These are phyloP conservation scores for Chaetomiaceae sp. DNA, from an alignment of 2,329 filamentous ascomycete genomes.

Conservation along the genomic window DNA sequence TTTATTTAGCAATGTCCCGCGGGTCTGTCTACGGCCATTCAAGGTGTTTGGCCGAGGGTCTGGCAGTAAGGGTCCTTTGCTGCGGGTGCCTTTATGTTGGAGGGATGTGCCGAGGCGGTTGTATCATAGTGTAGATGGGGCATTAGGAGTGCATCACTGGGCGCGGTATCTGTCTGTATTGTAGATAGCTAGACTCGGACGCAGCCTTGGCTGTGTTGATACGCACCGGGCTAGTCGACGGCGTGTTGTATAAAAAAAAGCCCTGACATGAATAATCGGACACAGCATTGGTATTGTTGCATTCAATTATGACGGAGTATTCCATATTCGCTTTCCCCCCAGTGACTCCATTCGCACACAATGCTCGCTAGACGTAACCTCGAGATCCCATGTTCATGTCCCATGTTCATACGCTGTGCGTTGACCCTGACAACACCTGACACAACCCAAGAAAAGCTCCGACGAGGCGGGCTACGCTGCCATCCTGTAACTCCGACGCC, in stretches of 20 bases:
- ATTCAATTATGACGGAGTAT: slow-evolving; percentile 3
- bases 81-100: no score
- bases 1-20: no score
- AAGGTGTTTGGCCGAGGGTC: no score
- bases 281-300: background rate
- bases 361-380: background rate
- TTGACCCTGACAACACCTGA: no score
- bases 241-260: slow-evolving; percentile 1
- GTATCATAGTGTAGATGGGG: slow-evolving; percentile 21
- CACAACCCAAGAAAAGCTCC: background rate
- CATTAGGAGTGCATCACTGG: slow-evolving; percentile 16
- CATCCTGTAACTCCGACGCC: no score
- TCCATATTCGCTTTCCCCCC: slow-evolving; percentile 10
- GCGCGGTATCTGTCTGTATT: slow-evolving; percentile 13
- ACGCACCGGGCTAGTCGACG: background rate
- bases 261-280: background rate
- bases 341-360: background rate
- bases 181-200: slow-evolving; percentile 1
- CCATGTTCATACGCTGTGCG: background rate
- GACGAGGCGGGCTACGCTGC: background rate
- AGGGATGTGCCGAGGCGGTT: no score
- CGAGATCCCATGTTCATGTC: background rate
- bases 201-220: background rate
- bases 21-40: no score
- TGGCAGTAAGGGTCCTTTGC: no score